Evolutionary conservation across 2,329 filamentous ascomycete genomes (phyloP).

Genomic region (Fusarium sp.): DNA sequence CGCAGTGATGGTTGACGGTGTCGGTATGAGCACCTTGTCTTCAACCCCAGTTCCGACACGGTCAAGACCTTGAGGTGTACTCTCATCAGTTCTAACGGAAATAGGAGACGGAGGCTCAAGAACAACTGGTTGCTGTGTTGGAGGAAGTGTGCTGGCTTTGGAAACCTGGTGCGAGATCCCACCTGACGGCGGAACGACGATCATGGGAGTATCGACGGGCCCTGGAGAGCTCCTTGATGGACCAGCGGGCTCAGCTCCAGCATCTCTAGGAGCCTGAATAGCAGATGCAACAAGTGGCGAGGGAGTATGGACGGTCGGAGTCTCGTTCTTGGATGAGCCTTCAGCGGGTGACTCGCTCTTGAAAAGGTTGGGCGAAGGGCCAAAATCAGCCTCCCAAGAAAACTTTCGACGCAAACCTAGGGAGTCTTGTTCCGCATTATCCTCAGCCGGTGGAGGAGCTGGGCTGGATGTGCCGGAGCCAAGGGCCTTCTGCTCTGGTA

Average conservation of each 20-base stretch:
- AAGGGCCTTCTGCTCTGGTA: background rate
- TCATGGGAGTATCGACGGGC: constrained; percentile 30
- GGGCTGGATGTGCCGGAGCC: constrained; percentile 5
- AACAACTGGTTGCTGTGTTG: constrained; percentile 31
- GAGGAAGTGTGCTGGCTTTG: constrained; percentile 34
- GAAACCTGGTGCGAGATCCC: constrained; percentile 43
- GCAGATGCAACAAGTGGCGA: constrained; percentile 22
- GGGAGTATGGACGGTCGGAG: constrained; percentile 19
- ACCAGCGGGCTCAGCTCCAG: constrained; percentile 11
- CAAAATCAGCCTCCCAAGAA: constrained; percentile 51
- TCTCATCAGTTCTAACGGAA: constrained; percentile 52
- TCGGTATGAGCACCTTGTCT: constrained; percentile 55
- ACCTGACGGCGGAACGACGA: constrained; percentile 33
- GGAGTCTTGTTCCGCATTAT: constrained; percentile 9
- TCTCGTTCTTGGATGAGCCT: constrained; percentile 3
- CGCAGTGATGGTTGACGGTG: constrained; percentile 48
- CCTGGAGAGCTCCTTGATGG: constrained; percentile 28
- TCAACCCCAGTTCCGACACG: constrained; percentile 56
- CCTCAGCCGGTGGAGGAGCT: constrained; percentile 4
- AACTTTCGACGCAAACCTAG: constrained; percentile 47
- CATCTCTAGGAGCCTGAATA: constrained; percentile 26
- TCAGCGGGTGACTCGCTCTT: constrained; percentile 20
- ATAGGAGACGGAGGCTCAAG: constrained; percentile 58
- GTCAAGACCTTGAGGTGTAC: constrained; percentile 34
- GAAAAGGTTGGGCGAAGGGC: constrained; percentile 31